These are phyloP conservation scores for Vaccinium corymbosum DNA, from an alignment of 148 eudicot genomes.

Conservation along the genomic window DNA sequence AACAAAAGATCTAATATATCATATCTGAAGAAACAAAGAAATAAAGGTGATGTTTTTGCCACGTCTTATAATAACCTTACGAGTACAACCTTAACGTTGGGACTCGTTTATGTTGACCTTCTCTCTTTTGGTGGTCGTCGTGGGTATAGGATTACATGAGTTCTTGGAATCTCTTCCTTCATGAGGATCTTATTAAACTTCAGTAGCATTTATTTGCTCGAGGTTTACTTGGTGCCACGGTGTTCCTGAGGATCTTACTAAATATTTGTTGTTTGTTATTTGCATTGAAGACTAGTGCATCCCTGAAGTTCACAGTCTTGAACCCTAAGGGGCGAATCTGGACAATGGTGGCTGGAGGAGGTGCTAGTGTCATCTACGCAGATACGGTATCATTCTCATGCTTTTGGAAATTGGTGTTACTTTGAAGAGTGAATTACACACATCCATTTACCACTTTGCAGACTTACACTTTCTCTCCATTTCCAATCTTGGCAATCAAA, in stretches of 20 bases:
- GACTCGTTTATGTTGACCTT: not conserved
- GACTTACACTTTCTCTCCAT: not conserved
- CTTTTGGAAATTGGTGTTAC: not conserved
- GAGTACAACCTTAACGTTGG: not conserved
- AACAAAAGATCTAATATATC: not conserved
- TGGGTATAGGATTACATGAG: conserved; percentile 3
- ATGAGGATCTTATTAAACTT: not conserved
- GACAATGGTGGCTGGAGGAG: conserved; percentile 89
- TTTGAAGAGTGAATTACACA: not conserved
- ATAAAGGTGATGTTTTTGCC: not conserved
- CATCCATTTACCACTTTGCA: not conserved
- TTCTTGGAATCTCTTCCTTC: not conserved
- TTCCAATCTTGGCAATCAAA: not conserved
- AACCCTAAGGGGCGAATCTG: conserved; percentile 73
- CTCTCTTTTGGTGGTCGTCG: not conserved
- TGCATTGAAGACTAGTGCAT: conserved; percentile 67
- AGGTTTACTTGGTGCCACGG: conserved; percentile 18
- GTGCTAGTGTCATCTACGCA: conserved; percentile 77
- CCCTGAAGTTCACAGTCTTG: conserved; percentile 68
- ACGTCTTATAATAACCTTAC: not conserved
- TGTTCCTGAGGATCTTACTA: conserved; percentile 8
- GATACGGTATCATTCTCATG: conserved; percentile 46
- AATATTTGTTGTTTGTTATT: not conserved
- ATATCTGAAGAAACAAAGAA: not conserved
- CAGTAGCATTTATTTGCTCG: conserved; percentile 3